Percentiles rank a stretch among this genome's conserved stretches.
phyloP scores from a whole-genome alignment of 1,139 yeast genomes.

The Trichomonascaceae sp. region DNA sequence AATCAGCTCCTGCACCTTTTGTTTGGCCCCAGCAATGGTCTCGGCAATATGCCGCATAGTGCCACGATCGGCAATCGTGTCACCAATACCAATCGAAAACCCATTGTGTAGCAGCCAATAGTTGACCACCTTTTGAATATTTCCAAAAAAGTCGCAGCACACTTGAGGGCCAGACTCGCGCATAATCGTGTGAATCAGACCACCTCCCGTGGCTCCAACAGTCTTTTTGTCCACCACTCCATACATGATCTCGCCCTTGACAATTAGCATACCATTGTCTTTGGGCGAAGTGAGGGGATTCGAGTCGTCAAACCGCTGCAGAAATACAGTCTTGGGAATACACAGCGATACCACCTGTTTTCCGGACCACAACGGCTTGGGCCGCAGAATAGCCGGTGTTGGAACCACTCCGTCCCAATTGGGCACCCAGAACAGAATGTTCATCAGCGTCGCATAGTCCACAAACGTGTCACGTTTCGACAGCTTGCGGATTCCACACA shows the following conservation, averaged over 20 bases:
- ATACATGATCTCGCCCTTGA: constrained; percentile 87
- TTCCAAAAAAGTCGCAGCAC: constrained; percentile 85
- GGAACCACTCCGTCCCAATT: constrained; percentile 98
- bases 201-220: constrained; percentile 98
- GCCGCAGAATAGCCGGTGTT: constrained; percentile 89
- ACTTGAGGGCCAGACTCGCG: constrained; percentile 91
- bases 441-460: constrained; percentile 91
- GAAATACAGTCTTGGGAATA: constrained; percentile 89
- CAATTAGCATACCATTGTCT: constrained; percentile 84
- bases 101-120: constrained; percentile 95
- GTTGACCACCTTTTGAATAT: constrained; percentile 88
- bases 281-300: constrained; percentile 74
- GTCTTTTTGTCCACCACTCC: constrained; percentile 98
- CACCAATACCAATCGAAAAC: constrained; percentile 98
- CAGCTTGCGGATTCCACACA: constrained; percentile 94
- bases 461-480: constrained; percentile 81
- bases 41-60: constrained; percentile 90
- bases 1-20: constrained; percentile 85
- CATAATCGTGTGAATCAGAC: constrained; percentile 91
- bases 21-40: constrained; percentile 86
- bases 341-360: constrained; percentile 88
- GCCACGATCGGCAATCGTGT: constrained; percentile 94
- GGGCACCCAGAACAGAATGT: constrained; percentile 94
- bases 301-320: constrained; percentile 86
- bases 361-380: constrained; percentile 96